These are phyloP conservation scores for Erysimum cheiranthoides DNA, from an alignment of 345 rosid genomes.

Conservation along the genomic window DNA sequence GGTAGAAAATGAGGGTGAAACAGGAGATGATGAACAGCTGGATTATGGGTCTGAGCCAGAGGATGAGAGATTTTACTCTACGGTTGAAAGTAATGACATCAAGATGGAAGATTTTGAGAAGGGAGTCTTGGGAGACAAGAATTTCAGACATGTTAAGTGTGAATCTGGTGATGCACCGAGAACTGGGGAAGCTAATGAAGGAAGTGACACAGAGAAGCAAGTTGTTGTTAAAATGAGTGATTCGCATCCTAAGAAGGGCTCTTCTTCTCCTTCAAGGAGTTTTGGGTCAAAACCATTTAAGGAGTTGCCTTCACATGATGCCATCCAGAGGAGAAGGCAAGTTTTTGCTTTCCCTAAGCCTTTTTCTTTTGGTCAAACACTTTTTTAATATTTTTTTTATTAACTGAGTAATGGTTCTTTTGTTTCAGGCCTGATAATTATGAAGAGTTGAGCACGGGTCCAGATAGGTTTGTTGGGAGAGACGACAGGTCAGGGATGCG, in stretches of 20 bases:
- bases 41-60: slow-evolving; percentile 63
- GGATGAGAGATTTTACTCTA: slow-evolving; percentile 47
- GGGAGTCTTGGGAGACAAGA: slow-evolving; percentile 16
- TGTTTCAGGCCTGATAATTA: slow-evolving; percentile 51
- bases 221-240: slow-evolving; percentile 39
- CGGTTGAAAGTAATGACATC: slow-evolving; percentile 45
- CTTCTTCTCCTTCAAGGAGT: slow-evolving; percentile 33
- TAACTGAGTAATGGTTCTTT: slow-evolving; percentile 14
- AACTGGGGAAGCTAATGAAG: slow-evolving; percentile 41
- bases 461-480: slow-evolving; percentile 42
- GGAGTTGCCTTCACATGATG: slow-evolving; percentile 45
- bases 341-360: background rate
- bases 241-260: slow-evolving; percentile 5
- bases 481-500: slow-evolving; percentile 47
- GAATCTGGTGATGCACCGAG: slow-evolving; percentile 20
- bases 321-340: slow-evolving; percentile 53
- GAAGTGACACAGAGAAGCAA: slow-evolving; percentile 44
- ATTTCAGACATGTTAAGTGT: background rate
- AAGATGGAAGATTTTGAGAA: slow-evolving; percentile 45
- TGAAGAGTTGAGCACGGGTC: slow-evolving; percentile 36
- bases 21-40: slow-evolving; percentile 55
- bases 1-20: slow-evolving; percentile 52
- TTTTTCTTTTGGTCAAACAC: background rate
- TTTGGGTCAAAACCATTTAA: slow-evolving; percentile 15
- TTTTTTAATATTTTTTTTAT: background rate